Evolutionary conservation across 805 yeast genomes (phyloP), one percentile per base, ranked within the genome.

Genomic region (Candida argentea): DNA sequence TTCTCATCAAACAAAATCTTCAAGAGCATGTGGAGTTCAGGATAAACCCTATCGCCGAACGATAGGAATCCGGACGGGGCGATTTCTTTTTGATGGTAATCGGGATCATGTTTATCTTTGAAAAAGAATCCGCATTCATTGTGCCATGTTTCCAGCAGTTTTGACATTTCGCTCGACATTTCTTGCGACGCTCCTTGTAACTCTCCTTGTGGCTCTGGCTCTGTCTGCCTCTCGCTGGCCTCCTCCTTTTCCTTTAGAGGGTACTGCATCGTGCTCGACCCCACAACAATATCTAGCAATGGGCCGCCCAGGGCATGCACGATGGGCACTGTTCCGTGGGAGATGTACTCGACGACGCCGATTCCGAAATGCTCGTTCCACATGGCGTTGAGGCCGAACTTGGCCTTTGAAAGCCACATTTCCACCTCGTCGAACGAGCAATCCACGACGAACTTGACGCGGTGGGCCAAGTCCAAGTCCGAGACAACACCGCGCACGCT

Each of bases 301-400:
- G 99, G 99, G 1, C 99, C 99, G 0, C 95, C 98, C 29, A 94
- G 80, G 4, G 93, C 93, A 54, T 93, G 97, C 3, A 76, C 91
- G 3, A 91, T 57, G 1, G 98, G 96, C 11, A 91, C 72, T 16
- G 80, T 66, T 0, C 96, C 97, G 30, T 81, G 70, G 2, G 89
- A 77, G 57, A 82, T 63, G 48, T 86, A 84, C 52, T 91, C 99
- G 5, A 91, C 98, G 4, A 91, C 89, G 1, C 95, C 89, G 44
- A 91, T 91, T 12, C 99, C 99, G 52, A 91, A 91, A 58, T 91
- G 99, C 59, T 91, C 99, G 55, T 91, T 91, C 98, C 98, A 91
- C 99, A 91, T 91, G 17, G 94, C 86, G 45, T 91, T 89, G 22
- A 91, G 61, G 4, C 98, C 98, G 44, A 73, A 75, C 15, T 75